Evolutionary conservation across 495 filamentous ascomycete species (phyloP), one percentile per base, ranked within the genome.

Genomic region (Endocarpon pusillum): DNA sequence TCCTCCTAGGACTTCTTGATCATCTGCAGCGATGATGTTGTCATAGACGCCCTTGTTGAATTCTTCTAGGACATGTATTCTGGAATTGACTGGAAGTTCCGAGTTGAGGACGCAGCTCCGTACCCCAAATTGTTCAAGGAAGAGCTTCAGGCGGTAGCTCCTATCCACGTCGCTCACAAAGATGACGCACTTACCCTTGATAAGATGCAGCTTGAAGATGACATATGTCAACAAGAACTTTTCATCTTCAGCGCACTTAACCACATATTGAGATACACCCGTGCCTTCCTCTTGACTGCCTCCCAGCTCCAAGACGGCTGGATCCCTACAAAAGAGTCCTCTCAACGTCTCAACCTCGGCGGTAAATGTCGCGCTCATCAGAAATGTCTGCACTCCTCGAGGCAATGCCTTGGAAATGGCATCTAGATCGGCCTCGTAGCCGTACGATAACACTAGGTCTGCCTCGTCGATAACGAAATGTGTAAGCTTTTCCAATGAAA

Each of bases 11-110:
- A 91, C 64, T 50, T 93, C 86, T 47, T 81, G 75, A 51, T 97
- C 89, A 48, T 97, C 89, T 0, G 81, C 81, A 3, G 89, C 89
- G 45, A 99, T 86, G 38, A 99, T 84, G 40, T 96, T 93, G 42
- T 96, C 87, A 58, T 96, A 99, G 16, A 89, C 69, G 25, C 77
- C 78, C 61, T 81, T 80, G 59, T 96, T 99, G 59, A 96, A 99
- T 51, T 96, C 82, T 45, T 99, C 77, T 7, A 99, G 85, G 19
- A 92, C 80, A 57, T 96, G 89, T 27, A 94, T 71, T 14, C 89
- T 67, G 4, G 81, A 85, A 42, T 93, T 92, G 41, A 94, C 77
- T 3, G 89, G 89, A 12, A 99, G 57, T 48, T 99, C 85, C 3
- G 83, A 89, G 53, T 99, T 99, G 21, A 99, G 61, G 9, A 99